Evolutionary conservation across 2,329 filamentous ascomycete genomes (phyloP).

Genomic region (Aspergillus cejpii): DNA sequence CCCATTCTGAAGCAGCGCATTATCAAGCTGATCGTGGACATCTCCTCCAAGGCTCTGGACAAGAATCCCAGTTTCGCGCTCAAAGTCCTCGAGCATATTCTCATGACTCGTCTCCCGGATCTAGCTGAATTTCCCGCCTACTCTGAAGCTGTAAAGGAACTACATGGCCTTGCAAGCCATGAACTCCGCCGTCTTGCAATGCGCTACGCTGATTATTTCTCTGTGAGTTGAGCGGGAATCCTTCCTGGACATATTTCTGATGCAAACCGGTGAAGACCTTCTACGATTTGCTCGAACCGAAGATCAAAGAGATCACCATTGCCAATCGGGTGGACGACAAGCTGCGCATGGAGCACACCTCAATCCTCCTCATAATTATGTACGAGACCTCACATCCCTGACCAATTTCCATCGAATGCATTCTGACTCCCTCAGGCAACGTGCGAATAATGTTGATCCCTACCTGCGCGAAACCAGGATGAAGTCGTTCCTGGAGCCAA

Average conservation of each 20-base stretch:
- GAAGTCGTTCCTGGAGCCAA: conserved; percentile 70
- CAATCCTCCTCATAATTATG: conserved; percentile 90
- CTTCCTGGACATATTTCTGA: conserved; percentile 9
- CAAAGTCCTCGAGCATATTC: conserved; percentile 82
- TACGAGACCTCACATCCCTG: conserved; percentile 29
- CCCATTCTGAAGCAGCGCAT: conserved; percentile 76
- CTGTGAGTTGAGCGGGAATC: conserved; percentile 47
- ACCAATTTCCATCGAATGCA: conserved; percentile 3
- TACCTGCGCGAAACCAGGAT: conserved; percentile 65
- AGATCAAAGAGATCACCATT: conserved; percentile 70
- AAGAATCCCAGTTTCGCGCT: conserved; percentile 75
- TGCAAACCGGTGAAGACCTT: conserved; percentile 52
- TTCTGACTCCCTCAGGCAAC: conserved; percentile 54
- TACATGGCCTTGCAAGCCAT: conserved; percentile 76
- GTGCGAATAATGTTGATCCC: conserved; percentile 66
- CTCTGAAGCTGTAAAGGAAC: conserved; percentile 81
- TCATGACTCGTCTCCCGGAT: conserved; percentile 71
- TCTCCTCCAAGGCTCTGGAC: conserved; percentile 73
- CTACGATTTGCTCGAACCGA: conserved; percentile 77
- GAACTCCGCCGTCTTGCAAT: conserved; percentile 84
- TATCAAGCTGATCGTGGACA: conserved; percentile 73
- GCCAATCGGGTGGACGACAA: conserved; percentile 71
- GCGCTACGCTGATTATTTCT: conserved; percentile 84
- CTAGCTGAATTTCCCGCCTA: conserved; percentile 65
- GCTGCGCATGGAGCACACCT: conserved; percentile 75